phyloP scores from a whole-genome alignment of 1,284 basidiomycete species.

The Ustilago nuda region DNA sequence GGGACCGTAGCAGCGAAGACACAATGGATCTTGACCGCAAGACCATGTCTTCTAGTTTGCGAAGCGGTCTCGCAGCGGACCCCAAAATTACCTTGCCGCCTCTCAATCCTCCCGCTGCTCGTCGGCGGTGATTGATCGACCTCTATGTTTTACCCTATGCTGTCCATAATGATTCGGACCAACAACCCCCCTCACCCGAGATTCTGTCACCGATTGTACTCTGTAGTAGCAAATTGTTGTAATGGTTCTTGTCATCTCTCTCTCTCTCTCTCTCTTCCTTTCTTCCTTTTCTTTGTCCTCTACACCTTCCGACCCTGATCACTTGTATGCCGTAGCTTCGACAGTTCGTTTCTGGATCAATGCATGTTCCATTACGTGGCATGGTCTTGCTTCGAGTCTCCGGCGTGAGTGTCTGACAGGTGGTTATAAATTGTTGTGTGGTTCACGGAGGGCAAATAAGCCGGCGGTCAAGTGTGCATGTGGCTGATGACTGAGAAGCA shows the following conservation, averaged over 20 bases:
- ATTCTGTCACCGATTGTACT: constrained; percentile 5
- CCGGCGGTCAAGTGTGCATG: background rate
- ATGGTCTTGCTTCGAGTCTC: background rate
- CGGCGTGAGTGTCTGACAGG: background rate
- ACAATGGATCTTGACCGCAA: constrained; percentile 40
- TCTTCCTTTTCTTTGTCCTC: background rate
- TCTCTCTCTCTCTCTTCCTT: background rate
- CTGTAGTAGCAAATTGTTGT: constrained; percentile 17
- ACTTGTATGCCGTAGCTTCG: constrained; percentile 4
- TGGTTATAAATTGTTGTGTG: background rate
- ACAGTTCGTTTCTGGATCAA: constrained; percentile 2
- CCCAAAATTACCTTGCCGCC: constrained; percentile 45
- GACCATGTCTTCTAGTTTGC: constrained; percentile 27
- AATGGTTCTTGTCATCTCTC: constrained; percentile 14
- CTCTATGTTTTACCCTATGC: background rate
- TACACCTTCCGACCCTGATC: background rate
- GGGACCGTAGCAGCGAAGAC: constrained; percentile 35
- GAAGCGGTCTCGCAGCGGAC: constrained; percentile 30
- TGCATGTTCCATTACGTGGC: background rate
- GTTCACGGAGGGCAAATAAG: background rate
- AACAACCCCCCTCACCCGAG: background rate
- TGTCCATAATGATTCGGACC: constrained; percentile 3
- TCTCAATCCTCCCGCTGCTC: constrained; percentile 28
- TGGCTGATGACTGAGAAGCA: background rate
- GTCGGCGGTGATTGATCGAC: constrained; percentile 25